Conservation (phyloP, 176 grass and related monocot genomes). For the Lolium perenne region DNA sequence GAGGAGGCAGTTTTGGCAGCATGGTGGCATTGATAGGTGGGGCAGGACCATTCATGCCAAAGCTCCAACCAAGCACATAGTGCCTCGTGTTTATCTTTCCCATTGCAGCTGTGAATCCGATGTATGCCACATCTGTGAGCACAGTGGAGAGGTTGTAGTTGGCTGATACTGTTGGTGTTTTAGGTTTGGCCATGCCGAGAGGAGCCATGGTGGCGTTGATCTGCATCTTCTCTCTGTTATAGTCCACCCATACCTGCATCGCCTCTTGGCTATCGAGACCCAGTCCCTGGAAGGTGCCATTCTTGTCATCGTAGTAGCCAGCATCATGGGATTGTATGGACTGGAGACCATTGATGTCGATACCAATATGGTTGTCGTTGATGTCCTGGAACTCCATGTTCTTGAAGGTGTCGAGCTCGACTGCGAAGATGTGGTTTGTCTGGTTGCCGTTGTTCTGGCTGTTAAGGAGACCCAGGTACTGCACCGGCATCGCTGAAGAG, state of each 20-base stretch:
- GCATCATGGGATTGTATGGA: constrained; percentile 17
- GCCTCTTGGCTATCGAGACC: constrained; percentile 30
- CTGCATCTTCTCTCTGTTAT: constrained; percentile 12
- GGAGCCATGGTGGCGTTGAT: constrained; percentile 41
- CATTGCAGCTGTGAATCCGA: constrained; percentile 43
- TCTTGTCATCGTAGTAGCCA: constrained; percentile 37
- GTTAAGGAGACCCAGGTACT: constrained; percentile 41
- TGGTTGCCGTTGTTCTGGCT: constrained; percentile 21
- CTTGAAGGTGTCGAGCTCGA: constrained; percentile 3
- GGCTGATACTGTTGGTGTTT: constrained; percentile 10
- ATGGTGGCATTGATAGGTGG: constrained; percentile 19
- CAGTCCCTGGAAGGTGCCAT: constrained; percentile 12
- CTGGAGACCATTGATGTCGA: constrained; percentile 35
- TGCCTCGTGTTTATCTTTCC: constrained; percentile 28
- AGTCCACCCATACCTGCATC: constrained; percentile 54
- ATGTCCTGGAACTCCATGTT: constrained; percentile 9
- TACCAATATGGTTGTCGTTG: constrained; percentile 4
- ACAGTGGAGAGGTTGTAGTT: constrained; percentile 35
- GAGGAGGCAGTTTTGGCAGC: constrained; percentile 38
- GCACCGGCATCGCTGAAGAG: background rate
- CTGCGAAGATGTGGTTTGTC: constrained; percentile 37
- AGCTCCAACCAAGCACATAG: constrained; percentile 42
- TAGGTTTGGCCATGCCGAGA: constrained; percentile 4
- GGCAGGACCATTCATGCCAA: constrained; percentile 17
- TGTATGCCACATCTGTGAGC: constrained; percentile 23